Conservation (phyloP, 2,329 filamentous ascomycete species). For the Raffaelea deltoideospora region DNA sequence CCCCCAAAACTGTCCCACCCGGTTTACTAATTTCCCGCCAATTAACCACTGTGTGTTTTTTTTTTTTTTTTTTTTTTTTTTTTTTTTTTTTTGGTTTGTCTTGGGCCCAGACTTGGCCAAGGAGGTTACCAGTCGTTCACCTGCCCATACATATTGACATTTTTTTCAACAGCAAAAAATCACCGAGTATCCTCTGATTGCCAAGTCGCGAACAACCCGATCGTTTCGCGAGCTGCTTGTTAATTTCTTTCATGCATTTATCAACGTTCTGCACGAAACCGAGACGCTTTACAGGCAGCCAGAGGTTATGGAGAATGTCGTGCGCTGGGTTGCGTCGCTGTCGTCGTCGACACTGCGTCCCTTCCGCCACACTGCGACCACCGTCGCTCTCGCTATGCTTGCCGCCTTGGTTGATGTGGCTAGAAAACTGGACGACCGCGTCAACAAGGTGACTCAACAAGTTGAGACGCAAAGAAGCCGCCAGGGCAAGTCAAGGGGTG, state of each 20-base stretch:
- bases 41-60: too few species aligned
- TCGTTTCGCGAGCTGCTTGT: conserved; percentile 66
- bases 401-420: conserved; percentile 47
- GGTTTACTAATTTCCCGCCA: too few species aligned
- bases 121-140: too few species aligned
- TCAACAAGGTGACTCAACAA: conserved; percentile 65
- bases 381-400: conserved; percentile 66
- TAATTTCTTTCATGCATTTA: conserved; percentile 63
- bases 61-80: too few species aligned
- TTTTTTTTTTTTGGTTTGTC: too few species aligned
- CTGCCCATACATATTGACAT: too few species aligned
- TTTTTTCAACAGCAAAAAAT: conserved; percentile 59
- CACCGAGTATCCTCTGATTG: conserved; percentile 82
- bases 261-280: conserved; percentile 68
- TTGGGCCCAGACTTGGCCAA: too few species aligned
- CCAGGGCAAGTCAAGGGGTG: conserved; percentile 47
- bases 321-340: conserved; percentile 81
- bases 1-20: too few species aligned
- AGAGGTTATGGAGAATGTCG: conserved; percentile 72
- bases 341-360: conserved; percentile 76
- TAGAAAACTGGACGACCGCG: conserved; percentile 34
- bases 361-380: conserved; percentile 86
- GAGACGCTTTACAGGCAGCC: conserved; percentile 64
- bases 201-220: conserved; percentile 59
- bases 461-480: conserved; percentile 58